Evolutionary conservation across 345 rosid species (phyloP).

Genomic region (Eucalyptus victrix): DNA sequence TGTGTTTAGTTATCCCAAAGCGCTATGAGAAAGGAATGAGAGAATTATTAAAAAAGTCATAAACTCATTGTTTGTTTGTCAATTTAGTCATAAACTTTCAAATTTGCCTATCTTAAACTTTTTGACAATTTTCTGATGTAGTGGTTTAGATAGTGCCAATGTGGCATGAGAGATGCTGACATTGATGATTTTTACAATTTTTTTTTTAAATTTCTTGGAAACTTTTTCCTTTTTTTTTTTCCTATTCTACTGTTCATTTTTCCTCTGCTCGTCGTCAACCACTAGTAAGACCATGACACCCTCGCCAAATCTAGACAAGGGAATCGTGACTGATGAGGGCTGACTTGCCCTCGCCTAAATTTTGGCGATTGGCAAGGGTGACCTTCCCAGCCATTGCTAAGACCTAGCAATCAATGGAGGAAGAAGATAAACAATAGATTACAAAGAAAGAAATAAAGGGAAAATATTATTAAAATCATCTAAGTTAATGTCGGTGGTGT

Average conservation of each 20-base stretch:
- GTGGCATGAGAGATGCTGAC: neutral
- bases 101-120: neutral
- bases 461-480: neutral
- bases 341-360: neutral
- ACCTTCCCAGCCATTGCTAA: neutral
- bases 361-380: accelerated
- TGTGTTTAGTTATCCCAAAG: neutral
- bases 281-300: neutral
- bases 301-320: neutral
- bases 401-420: neutral
- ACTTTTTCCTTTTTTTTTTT: neutral
- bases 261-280: accelerated
- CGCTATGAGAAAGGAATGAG: accelerated
- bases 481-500: accelerated
- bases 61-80: neutral
- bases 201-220: neutral
- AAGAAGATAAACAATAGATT: neutral
- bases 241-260: neutral
- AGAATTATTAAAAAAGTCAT: neutral
- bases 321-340: accelerated
- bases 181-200: accelerated
- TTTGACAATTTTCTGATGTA: neutral
- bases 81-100: neutral
- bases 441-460: neutral
- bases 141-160: neutral